Conservation (phyloP, 140 eudicot genomes). For the Anethum foeniculum region DNA sequence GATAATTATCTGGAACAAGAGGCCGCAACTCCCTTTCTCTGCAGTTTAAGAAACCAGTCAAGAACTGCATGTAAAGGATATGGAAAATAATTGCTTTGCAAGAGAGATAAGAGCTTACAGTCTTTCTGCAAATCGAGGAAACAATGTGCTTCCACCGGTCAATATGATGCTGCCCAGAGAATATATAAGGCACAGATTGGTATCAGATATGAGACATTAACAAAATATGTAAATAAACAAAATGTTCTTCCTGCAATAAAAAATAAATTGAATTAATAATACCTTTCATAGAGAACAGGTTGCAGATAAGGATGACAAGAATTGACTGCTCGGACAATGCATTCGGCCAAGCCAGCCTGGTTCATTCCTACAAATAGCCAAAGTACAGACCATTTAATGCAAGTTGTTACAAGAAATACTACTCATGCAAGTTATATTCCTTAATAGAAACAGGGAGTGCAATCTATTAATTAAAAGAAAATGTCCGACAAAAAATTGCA, state of each 20-base stretch:
- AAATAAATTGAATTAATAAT: background rate
- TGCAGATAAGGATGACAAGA: slow-evolving; percentile 89
- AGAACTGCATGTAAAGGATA: background rate
- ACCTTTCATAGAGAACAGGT: slow-evolving; percentile 97
- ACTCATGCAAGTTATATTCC: background rate
- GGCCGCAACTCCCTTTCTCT: slow-evolving; percentile 95
- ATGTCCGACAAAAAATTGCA: background rate
- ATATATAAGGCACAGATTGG: background rate
- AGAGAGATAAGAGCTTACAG: slow-evolving; percentile 45
- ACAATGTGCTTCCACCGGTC: slow-evolving; percentile 88
- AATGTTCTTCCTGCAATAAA: background rate
- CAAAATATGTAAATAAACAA: background rate
- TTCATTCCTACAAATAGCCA: slow-evolving; percentile 68
- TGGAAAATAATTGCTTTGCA: slow-evolving; percentile 2
- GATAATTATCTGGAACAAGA: slow-evolving; percentile 81
- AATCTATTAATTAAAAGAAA: background rate
- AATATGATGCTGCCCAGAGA: slow-evolving; percentile 62
- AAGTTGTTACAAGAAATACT: background rate
- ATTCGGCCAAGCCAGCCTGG: slow-evolving; percentile 96
- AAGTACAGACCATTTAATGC: slow-evolving; percentile 1
- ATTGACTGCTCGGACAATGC: slow-evolving; percentile 82
- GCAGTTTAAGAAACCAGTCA: slow-evolving; percentile 23
- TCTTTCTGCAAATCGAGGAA: slow-evolving; percentile 81
- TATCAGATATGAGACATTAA: background rate
- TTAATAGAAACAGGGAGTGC: background rate